These are phyloP conservation scores for Chernovozyma sophiae-reginae DNA, from an alignment of 1,139 yeast genomes.

Conservation along the genomic window DNA sequence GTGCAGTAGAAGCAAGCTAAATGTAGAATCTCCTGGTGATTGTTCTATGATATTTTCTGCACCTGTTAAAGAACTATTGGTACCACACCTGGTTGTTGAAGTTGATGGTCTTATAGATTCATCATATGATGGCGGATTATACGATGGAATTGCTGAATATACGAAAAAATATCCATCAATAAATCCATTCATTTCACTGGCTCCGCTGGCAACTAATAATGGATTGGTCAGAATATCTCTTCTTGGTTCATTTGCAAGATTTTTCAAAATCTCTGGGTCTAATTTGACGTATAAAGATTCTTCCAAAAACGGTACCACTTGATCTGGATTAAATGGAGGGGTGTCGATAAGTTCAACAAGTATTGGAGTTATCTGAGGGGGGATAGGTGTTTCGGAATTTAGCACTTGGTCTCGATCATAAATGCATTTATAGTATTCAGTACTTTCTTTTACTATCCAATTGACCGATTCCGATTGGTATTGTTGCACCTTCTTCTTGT, in stretches of 20 bases:
- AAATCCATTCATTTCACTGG: constrained; percentile 67
- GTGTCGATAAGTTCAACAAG: constrained; percentile 68
- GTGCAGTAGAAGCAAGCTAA: constrained; percentile 37
- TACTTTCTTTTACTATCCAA: constrained; percentile 13
- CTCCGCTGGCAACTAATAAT: constrained; percentile 70
- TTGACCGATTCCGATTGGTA: constrained; percentile 4
- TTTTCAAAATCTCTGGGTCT: constrained; percentile 54
- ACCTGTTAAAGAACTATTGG: constrained; percentile 5
- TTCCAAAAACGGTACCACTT: constrained; percentile 69
- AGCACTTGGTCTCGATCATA: constrained; percentile 19
- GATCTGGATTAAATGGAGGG: constrained; percentile 61
- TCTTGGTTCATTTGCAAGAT: constrained; percentile 64
- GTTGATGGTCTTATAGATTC: constrained; percentile 11
- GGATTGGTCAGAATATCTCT: constrained; percentile 63
- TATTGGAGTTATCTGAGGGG: constrained; percentile 54
- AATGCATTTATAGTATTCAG: constrained; percentile 23
- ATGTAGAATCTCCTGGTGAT: constrained; percentile 24
- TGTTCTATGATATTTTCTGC: constrained; percentile 3
- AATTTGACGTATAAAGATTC: constrained; percentile 61
- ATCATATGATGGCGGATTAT: constrained; percentile 50
- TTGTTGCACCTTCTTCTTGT: constrained; percentile 4
- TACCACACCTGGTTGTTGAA: constrained; percentile 2
- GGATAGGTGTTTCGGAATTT: constrained; percentile 1
- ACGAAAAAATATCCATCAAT: constrained; percentile 71
- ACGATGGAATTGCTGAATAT: constrained; percentile 62